Evolutionary conservation across 1,139 yeast species (phyloP).

Genomic region (Saccharomyces hybrid): DNA sequence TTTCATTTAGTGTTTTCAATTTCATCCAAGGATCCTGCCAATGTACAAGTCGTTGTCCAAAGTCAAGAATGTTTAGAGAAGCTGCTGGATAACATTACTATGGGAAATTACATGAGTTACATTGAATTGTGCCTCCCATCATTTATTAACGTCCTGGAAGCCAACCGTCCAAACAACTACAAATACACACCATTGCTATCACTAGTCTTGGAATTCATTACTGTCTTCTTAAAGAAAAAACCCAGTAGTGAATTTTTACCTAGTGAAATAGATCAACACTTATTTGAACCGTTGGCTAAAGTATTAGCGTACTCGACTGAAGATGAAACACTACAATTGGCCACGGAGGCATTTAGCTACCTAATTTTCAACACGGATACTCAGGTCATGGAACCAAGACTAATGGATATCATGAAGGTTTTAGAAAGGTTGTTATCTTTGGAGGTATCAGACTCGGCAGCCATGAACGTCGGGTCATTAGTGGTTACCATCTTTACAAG

Average conservation of each 20-base stretch:
- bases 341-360: conserved; percentile 66
- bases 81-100: conserved; percentile 43
- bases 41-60: conserved; percentile 52
- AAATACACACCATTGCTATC: conserved; percentile 52
- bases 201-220: conserved; percentile 61
- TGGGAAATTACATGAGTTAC: conserved; percentile 39
- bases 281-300: conserved; percentile 40
- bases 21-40: conserved; percentile 68
- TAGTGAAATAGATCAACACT: conserved; percentile 42
- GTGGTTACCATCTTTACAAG: conserved; percentile 57
- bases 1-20: conserved; percentile 54
- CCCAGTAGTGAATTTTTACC: conserved; percentile 25
- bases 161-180: conserved; percentile 14
- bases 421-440: conserved; percentile 69
- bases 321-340: conserved; percentile 69
- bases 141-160: conserved; percentile 24
- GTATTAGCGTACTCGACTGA: conserved; percentile 55
- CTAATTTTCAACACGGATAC: conserved; percentile 46
- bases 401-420: conserved; percentile 48
- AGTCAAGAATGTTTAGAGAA: conserved; percentile 57
- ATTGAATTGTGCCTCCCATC: conserved; percentile 26
- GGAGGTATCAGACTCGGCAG: conserved; percentile 67
- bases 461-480: conserved; percentile 62
- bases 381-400: conserved; percentile 36
- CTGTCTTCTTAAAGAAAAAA: conserved; percentile 31